Conservation (phyloP, 768 basidiomycete genomes). For the Lentinula boryana region DNA sequence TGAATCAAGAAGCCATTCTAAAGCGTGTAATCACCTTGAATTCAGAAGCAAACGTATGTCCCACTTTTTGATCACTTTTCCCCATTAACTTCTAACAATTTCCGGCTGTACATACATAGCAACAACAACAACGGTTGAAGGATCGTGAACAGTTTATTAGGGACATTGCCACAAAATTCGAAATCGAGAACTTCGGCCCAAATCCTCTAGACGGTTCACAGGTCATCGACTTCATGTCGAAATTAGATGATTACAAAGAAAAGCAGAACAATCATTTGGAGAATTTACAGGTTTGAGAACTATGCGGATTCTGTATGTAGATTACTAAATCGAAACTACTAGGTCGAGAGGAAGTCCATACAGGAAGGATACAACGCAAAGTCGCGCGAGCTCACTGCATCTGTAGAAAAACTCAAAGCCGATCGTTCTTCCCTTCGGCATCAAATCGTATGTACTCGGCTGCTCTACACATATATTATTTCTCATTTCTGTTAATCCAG, state of each 20-base stretch:
- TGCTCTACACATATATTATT: background rate
- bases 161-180: slow-evolving; percentile 59
- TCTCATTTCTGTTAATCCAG: slow-evolving; percentile 21
- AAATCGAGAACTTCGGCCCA: slow-evolving; percentile 69
- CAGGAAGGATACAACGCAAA: slow-evolving; percentile 63
- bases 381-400: slow-evolving; percentile 49
- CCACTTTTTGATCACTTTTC: background rate
- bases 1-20: slow-evolving; percentile 49
- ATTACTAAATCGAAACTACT: background rate
- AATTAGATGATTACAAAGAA: slow-evolving; percentile 56
- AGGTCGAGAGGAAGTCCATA: slow-evolving; percentile 51
- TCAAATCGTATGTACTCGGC: slow-evolving; percentile 43
- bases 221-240: slow-evolving; percentile 66
- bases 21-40: slow-evolving; percentile 61
- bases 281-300: slow-evolving; percentile 50
- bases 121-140: slow-evolving; percentile 61
- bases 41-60: slow-evolving; percentile 64
- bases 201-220: slow-evolving; percentile 67
- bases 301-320: background rate
- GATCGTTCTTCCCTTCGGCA: slow-evolving; percentile 29
- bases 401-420: slow-evolving; percentile 43
- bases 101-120: slow-evolving; percentile 31
- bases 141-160: slow-evolving; percentile 73
- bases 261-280: slow-evolving; percentile 62
- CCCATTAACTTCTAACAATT: background rate